These are phyloP conservation scores for Phialocephala sp. DNA, from an alignment of 2,329 filamentous ascomycete species.

Conservation along the genomic window DNA sequence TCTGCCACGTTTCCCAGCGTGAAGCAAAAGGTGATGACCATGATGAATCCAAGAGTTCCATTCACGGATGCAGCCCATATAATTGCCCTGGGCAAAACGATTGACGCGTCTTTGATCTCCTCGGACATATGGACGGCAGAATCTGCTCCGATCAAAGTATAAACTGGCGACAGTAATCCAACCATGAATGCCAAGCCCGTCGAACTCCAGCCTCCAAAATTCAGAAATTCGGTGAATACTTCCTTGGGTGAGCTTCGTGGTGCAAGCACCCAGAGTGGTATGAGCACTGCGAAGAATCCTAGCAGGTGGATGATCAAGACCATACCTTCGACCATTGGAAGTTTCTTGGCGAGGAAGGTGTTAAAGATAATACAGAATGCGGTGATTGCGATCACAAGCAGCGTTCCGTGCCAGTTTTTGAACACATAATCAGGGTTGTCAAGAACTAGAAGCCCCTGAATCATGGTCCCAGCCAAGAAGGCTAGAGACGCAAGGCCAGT, in stretches of 20 bases:
- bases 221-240: constrained; percentile 43
- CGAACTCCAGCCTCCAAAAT: constrained; percentile 43
- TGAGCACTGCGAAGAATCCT: constrained; percentile 51
- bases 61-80: constrained; percentile 53
- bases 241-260: constrained; percentile 30
- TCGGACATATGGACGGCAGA: constrained; percentile 50
- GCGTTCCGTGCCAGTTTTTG: constrained; percentile 49
- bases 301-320: constrained; percentile 51
- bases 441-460: constrained; percentile 47
- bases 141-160: constrained; percentile 30
- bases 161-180: constrained; percentile 46
- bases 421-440: constrained; percentile 46
- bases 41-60: constrained; percentile 50
- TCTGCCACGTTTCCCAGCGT: constrained; percentile 43
- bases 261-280: constrained; percentile 44
- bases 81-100: constrained; percentile 53
- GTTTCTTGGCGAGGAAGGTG: constrained; percentile 44
- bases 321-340: constrained; percentile 50
- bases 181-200: constrained; percentile 45
- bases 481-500: constrained; percentile 48
- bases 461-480: constrained; percentile 51
- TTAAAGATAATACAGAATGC: constrained; percentile 49
- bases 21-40: constrained; percentile 44
- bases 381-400: constrained; percentile 50
- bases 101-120: constrained; percentile 53